These are phyloP conservation scores for Blastocystis sp. DNA, from an alignment of 352 stramenopile genomes.

Conservation along the genomic window DNA sequence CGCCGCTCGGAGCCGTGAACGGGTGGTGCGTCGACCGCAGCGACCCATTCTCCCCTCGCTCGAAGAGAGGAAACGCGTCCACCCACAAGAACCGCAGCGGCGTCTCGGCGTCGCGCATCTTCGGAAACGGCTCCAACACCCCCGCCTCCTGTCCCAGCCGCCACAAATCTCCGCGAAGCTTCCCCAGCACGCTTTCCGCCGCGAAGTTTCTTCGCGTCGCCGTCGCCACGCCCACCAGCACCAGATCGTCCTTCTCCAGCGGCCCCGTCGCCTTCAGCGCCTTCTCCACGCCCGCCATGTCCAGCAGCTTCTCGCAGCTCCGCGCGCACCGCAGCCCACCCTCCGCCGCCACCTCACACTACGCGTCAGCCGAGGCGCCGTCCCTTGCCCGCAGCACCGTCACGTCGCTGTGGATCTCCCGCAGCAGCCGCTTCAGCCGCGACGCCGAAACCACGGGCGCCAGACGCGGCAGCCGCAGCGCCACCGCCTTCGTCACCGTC, in stretches of 20 bases:
- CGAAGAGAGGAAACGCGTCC: conserved; percentile 74
- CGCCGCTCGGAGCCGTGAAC: conserved; percentile 66
- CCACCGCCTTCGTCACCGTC: background rate
- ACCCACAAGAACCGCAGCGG: conserved; percentile 64
- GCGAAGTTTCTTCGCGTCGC: background rate
- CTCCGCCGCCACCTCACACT: no score
- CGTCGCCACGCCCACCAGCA: background rate
- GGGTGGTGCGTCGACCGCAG: conserved; percentile 72
- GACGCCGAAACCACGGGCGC: background rate
- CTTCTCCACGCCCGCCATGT: background rate
- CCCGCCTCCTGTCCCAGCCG: background rate
- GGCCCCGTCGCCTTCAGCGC: background rate
- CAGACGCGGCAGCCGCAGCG: background rate
- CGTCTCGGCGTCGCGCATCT: background rate
- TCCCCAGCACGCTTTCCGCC: background rate
- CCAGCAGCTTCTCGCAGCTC: no score
- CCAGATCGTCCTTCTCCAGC: background rate
- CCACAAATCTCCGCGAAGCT: background rate
- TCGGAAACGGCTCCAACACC: background rate
- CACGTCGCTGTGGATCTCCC: background rate
- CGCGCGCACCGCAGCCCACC: no score
- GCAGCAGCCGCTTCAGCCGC: background rate
- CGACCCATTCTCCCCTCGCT: conserved; percentile 64
- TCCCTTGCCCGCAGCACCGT: no score
- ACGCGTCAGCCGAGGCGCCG: no score